phyloP scores from a whole-genome alignment of 2,329 filamentous ascomycete genomes.

The Leptodontidium sp. region DNA sequence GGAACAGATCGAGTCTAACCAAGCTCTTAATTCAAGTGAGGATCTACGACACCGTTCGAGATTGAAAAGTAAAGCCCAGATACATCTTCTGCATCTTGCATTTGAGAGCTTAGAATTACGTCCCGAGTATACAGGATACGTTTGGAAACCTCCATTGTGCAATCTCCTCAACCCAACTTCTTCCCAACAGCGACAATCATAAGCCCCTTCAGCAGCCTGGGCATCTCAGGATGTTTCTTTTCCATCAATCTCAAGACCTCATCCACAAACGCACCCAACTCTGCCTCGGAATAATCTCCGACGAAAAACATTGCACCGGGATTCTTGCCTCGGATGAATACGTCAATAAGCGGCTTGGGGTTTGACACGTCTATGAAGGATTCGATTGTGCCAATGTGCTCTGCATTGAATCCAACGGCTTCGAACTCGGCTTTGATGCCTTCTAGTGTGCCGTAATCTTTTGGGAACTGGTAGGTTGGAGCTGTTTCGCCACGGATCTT shows the following conservation, averaged over 20 bases:
- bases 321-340: slow-evolving; percentile 20
- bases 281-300: slow-evolving; percentile 13
- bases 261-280: slow-evolving; percentile 7
- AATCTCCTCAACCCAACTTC: not conserved
- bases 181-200: slow-evolving; percentile 20
- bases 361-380: slow-evolving; percentile 16
- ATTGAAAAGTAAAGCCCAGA: too few relatives aligned
- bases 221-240: not conserved
- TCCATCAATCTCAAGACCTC: slow-evolving; percentile 19
- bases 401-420: slow-evolving; percentile 8
- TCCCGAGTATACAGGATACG: too few relatives aligned
- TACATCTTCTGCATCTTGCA: too few relatives aligned
- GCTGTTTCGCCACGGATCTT: slow-evolving; percentile 8
- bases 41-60: not conserved
- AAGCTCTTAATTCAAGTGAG: not conserved
- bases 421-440: slow-evolving; percentile 17
- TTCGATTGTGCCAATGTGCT: slow-evolving; percentile 1
- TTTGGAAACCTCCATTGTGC: too few relatives aligned
- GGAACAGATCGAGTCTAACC: not conserved
- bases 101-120: too few relatives aligned
- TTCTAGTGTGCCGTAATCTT: slow-evolving; percentile 10
- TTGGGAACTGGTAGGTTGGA: not conserved
- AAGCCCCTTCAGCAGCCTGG: slow-evolving; percentile 15
- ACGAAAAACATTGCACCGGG: slow-evolving; percentile 16
- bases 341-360: slow-evolving; percentile 16